Percentiles rank a stretch among this genome's conserved stretches.
phyloP scores from a whole-genome alignment of 2,329 filamentous ascomycete genomes.

The Macrophomina pseudophaseolina region DNA sequence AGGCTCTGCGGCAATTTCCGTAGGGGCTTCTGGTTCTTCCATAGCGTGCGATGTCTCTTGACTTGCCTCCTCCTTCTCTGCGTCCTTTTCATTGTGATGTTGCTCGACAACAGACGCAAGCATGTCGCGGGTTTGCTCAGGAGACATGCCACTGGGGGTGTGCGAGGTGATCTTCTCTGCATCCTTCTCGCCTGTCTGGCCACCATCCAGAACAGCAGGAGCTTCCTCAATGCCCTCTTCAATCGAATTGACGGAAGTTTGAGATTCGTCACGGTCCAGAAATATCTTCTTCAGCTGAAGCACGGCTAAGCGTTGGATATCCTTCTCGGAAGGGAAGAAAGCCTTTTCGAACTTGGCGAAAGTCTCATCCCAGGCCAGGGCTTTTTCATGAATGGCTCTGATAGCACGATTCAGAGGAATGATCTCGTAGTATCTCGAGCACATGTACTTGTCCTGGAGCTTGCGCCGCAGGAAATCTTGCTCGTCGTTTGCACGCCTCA shows the following conservation, averaged over 20 bases:
- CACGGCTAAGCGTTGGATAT: slow-evolving; percentile 89
- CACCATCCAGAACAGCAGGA: slow-evolving; percentile 31
- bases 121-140: slow-evolving; percentile 68
- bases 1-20: neutral
- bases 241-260: slow-evolving; percentile 71
- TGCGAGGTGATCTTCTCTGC: slow-evolving; percentile 38
- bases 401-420: slow-evolving; percentile 90
- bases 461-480: slow-evolving; percentile 74
- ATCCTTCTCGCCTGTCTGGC: slow-evolving; percentile 32
- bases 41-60: slow-evolving; percentile 13
- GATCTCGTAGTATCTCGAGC: slow-evolving; percentile 94
- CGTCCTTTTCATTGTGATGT: slow-evolving; percentile 48
- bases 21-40: neutral
- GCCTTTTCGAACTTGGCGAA: slow-evolving; percentile 92
- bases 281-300: slow-evolving; percentile 95
- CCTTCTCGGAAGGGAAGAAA: slow-evolving; percentile 93
- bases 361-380: slow-evolving; percentile 87
- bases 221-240: slow-evolving; percentile 66
- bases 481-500: slow-evolving; percentile 82
- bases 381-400: slow-evolving; percentile 88
- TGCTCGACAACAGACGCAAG: slow-evolving; percentile 70
- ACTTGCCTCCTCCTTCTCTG: slow-evolving; percentile 13
- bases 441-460: slow-evolving; percentile 88
- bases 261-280: slow-evolving; percentile 80
- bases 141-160: slow-evolving; percentile 53